Evolutionary conservation across 495 filamentous ascomycete genomes (phyloP), one percentile per base, ranked within the genome.

Genomic region (Astrothelium macrocarpum): DNA sequence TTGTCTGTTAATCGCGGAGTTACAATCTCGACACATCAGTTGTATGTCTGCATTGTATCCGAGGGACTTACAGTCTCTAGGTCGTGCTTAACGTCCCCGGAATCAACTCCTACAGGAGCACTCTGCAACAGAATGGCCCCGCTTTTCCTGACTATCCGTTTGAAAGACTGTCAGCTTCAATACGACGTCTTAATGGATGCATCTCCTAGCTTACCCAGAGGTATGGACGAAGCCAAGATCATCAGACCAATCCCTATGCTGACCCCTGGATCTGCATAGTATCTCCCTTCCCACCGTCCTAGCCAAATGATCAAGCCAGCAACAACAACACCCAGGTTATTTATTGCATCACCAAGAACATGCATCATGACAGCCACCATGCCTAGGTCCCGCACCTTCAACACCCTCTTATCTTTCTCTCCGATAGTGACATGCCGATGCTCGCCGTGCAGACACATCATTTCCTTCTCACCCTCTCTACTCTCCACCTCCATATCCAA

Each of bases 301-400:
- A 77, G 64, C 78, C 78, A 79, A 61, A 81, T 81, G 0, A 79
- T 69, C 53, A 78, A 59, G 1, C 74, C 79, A 1, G 78, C 73
- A 1, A 76, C 71, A 64, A 81, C 80, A 49, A 81, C 79, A 11
- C 79, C 79, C 16, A 81, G 59, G 49, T 81, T 81, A 42, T 81
- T 81, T 39, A 74, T 70, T 32, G 78, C 79, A 63, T 81, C 79
- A n/a, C 76, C 76, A 20, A 80, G 60, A 7, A 83, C 75, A 64
- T 83, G 80, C 26, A 81, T 53, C 32, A 83, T 61, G 0, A 81
- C 79, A 4, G 77, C 80, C 65, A 77, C 69, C 68, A 80, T 79
- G 2, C 78, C 79, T 4, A 82, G 66, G 59, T 79, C 79, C 28
- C 74, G 76, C n/a, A 72, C 68, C 29, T 53, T 25, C 49, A 12